Base-by-base conservation (phyloP, 1,284 basidiomycete species). In the Trichosporon faecale region DNA sequence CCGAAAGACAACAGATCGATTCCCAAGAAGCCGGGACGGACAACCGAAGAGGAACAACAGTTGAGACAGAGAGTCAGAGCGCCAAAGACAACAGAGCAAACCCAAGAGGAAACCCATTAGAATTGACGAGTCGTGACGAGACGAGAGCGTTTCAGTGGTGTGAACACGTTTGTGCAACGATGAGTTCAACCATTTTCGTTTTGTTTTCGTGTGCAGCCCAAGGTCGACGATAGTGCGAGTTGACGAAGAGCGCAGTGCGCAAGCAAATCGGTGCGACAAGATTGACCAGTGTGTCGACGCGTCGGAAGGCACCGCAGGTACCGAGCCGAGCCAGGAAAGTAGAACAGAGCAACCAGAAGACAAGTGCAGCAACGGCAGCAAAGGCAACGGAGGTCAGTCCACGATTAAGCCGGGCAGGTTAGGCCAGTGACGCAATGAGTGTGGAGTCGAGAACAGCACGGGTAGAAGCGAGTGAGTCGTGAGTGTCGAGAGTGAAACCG, bases 401-500 rank as follows among this genome's bases (percentile, higher is more conserved):
- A 61, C 57, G 29, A 31, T 61, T 31, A 37, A 64, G 67, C 57
- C 65, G 64, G 61, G 61, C 55, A 69, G 65, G 69, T 73, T 64
- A 71, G 72, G 69, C 70, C 68, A 68, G 69, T 65, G 52, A 49
- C 35, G 63, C 23, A 65, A 44, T 46, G 65, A 65, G 31, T 67
- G 52, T 67, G 52, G 66, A 44, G 11, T 31, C 21, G 55, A 44
- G n/a, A 63, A 31, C 44, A 52, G 9, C n/a, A 52, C 21, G 21
- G 49, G 6, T 52, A 37, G 21, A 40, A 64, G 66, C 35, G 69
- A 60, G 64, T 52, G 29, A 49, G 66, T 23, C 8, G 65, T 21
- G 40, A 68, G 67, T 61, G 57, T 29, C 44, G 70, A 68, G 66
- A 37, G 49, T 49, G 25, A 77, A 67, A 68, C 52, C 68, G 73